Base-by-base conservation (phyloP, 208 protist genomes). In the Trypanosoma congolense region DNA sequence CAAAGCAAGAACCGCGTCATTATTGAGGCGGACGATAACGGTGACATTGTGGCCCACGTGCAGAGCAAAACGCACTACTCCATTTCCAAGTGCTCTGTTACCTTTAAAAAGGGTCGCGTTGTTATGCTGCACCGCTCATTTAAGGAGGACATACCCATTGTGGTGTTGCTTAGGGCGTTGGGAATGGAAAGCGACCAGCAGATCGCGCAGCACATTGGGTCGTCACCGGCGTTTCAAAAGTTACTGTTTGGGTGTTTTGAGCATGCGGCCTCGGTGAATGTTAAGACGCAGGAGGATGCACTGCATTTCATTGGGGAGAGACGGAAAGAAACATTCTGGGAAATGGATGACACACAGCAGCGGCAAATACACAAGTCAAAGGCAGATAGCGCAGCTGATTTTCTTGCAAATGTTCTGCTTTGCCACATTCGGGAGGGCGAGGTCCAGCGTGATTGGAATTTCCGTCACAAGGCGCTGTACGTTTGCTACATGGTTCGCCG, bases 1-100 rank as follows among this genome's bases (percentile, higher is more conserved):
- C 83, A 99, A 31, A 96, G 95, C 28, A 99, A 99, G 64, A 99
- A 99, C 73, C 77, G 98, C 42, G 97, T 99, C 61, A 99, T 99
- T 61, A 90, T 92, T 56, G 88, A 95, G 63, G 77, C 82, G 1
- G 81, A 95, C 57, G 84, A 92, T 42, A 79, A 89, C 61, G 84
- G 82, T 14, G 80, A 83, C 48, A 88, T 95, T 42, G 68, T 67
- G 2, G 73, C 87, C 0, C 80, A 89, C 60, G 87, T 95, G 14
- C 87, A 95, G 56, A 91, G 82, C 56, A 95, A 92, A 53, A 95
- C 87, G n/a, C 87, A 95, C 56, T 93, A 93, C 53, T 93, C 87
- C 49, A 99, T 98, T 63, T 96, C 83, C 36, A 96, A 93, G 63
- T 98, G 96, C 33, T 83, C 81, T 26, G 79, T 99, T 1, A 77